A percentile compares a stretch with the other conserved stretches of the same genome.
Conservation (phyloP, 2,329 filamentous ascomycete species). For the Botrytis aclada region DNA sequence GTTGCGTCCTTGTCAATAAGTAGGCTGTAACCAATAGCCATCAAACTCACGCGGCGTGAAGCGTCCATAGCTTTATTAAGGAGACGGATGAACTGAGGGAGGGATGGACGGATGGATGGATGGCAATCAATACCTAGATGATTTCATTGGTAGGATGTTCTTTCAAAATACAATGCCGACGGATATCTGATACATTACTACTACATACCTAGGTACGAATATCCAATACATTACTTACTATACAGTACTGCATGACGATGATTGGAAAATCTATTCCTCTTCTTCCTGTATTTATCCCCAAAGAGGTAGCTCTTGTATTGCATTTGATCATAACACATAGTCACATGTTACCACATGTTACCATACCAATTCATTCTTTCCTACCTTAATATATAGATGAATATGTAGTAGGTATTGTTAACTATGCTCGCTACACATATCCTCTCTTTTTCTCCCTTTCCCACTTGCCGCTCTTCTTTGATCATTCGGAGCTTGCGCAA, state of each 20-base stretch:
- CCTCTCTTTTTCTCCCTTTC: not conserved
- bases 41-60: conserved; percentile 9
- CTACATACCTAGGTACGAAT: not conserved
- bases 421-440: not conserved
- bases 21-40: not conserved
- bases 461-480: not conserved
- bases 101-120: not conserved
- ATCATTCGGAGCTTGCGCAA: conserved; percentile 4
- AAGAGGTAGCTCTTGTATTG: not conserved
- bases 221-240: not conserved
- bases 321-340: not conserved
- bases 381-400: not conserved
- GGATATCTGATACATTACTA: not conserved
- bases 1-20: not conserved
- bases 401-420: not conserved
- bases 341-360: not conserved
- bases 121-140: not conserved
- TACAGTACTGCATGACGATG: not conserved
- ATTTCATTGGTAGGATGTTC: not conserved
- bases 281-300: not conserved
- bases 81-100: not conserved
- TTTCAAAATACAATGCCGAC: not conserved
- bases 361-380: not conserved
- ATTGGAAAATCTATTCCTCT: not conserved
- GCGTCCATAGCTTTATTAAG: not conserved